Evolutionary conservation across 495 filamentous ascomycete genomes (phyloP).

Genomic region (Bacidia rubella): DNA sequence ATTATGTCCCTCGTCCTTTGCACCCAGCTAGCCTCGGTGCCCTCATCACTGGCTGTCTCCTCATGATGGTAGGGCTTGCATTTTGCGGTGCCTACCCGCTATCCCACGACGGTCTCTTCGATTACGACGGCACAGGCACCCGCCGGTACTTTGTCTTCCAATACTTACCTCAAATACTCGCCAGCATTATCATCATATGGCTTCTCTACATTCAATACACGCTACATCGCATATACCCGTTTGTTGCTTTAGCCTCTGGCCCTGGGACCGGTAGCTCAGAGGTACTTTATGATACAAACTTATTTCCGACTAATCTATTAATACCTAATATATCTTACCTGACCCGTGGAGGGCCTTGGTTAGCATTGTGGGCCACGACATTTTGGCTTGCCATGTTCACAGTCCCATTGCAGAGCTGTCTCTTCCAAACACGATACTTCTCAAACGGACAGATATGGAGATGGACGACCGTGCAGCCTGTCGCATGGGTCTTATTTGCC

Average conservation of each 20-base stretch:
- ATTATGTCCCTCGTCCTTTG: slow-evolving; percentile 53
- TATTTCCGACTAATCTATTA: slow-evolving; percentile 39
- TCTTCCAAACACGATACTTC: slow-evolving; percentile 45
- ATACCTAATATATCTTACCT: slow-evolving; percentile 47
- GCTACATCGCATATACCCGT: slow-evolving; percentile 65
- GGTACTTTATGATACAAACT: slow-evolving; percentile 29
- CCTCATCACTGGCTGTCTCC: slow-evolving; percentile 45
- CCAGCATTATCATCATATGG: slow-evolving; percentile 57
- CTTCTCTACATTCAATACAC: slow-evolving; percentile 60
- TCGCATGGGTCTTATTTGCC: slow-evolving; percentile 66
- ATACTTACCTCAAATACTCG: slow-evolving; percentile 70
- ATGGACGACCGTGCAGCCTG: slow-evolving; percentile 62
- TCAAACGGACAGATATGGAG: slow-evolving; percentile 40
- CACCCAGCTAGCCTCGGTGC: slow-evolving; percentile 44
- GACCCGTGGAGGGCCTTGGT: slow-evolving; percentile 35
- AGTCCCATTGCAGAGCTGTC: slow-evolving; percentile 49
- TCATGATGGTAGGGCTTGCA: slow-evolving; percentile 58
- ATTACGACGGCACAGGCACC: slow-evolving; percentile 51
- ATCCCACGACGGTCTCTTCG: slow-evolving; percentile 46
- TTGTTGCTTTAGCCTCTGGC: slow-evolving; percentile 56
- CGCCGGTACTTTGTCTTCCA: slow-evolving; percentile 74
- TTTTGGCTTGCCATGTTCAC: slow-evolving; percentile 54
- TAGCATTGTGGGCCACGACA: slow-evolving; percentile 39
- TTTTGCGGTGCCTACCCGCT: slow-evolving; percentile 64
- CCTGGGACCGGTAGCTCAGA: slow-evolving; percentile 18